These are phyloP conservation scores for Gloeophyllum trabeum DNA, from an alignment of 768 basidiomycete genomes.

Conservation along the genomic window DNA sequence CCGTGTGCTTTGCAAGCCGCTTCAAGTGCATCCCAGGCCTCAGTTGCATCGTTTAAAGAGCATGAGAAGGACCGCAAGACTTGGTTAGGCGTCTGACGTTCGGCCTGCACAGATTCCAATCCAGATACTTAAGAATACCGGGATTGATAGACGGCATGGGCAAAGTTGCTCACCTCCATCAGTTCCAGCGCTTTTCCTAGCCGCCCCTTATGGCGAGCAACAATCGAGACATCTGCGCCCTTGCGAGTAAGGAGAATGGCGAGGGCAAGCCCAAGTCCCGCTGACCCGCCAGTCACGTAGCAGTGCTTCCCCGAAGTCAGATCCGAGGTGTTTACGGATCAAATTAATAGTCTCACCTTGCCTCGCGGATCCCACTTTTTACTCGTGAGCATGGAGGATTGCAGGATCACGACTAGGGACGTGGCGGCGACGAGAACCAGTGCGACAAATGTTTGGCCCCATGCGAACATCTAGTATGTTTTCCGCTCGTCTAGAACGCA, in stretches of 20 bases:
- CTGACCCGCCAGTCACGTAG: constrained; percentile 77
- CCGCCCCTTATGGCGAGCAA: constrained; percentile 61
- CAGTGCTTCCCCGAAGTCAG: constrained; percentile 42
- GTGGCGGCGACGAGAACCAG: constrained; percentile 1
- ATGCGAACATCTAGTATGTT: no score
- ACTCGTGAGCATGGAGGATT: constrained; percentile 12
- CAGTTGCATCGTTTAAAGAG: constrained; percentile 39
- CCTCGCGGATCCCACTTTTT: constrained; percentile 17
- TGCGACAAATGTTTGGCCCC: no score
- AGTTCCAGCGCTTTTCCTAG: constrained; percentile 46
- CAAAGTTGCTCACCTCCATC: constrained; percentile 41
- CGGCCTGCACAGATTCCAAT: constrained; percentile 29
- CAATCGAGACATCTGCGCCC: constrained; percentile 80
- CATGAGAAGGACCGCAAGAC: constrained; percentile 56
- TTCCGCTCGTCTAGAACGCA: no score
- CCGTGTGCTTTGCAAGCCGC: constrained; percentile 42
- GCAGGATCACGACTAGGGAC: constrained; percentile 3
- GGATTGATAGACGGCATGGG: not conserved
- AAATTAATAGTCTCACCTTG: no score
- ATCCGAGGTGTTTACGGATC: no score
- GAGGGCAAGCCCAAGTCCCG: constrained; percentile 70
- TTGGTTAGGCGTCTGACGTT: constrained; percentile 45
- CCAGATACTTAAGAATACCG: no score
- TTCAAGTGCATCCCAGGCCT: constrained; percentile 51
- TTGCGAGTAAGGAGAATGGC: constrained; percentile 51